These are phyloP conservation scores for Fraxinus paxiana DNA, from an alignment of 305 asterid genomes.

Conservation along the genomic window DNA sequence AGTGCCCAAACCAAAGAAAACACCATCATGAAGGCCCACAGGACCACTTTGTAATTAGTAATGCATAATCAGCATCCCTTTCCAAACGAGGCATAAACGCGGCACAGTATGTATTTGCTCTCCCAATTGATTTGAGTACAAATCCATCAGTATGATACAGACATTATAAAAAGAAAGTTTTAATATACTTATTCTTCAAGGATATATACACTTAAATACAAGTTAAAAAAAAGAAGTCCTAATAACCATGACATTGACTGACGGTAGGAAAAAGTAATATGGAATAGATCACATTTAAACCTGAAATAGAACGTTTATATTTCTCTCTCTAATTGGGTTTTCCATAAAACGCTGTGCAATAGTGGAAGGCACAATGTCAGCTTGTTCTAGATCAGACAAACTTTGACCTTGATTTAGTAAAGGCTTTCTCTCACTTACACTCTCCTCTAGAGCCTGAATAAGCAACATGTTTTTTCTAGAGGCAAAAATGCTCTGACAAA, in stretches of 20 bases:
- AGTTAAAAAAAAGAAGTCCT: conserved; percentile 4
- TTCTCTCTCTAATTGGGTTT: conserved; percentile 3
- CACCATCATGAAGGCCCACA: background rate
- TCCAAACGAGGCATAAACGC: background rate
- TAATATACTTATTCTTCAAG: background rate
- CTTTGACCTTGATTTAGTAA: background rate
- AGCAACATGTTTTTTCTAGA: background rate
- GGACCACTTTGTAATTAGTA: background rate
- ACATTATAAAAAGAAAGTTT: background rate
- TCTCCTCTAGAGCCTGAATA: conserved; percentile 9
- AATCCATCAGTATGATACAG: background rate
- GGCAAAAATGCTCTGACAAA: background rate
- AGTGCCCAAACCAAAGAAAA: background rate
- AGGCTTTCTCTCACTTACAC: conserved; percentile 1
- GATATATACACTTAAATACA: background rate
- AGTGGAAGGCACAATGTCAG: conserved; percentile 1
- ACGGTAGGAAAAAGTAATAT: background rate
- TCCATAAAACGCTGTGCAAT: background rate
- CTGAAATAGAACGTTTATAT: background rate
- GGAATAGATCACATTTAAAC: background rate
- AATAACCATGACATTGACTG: background rate
- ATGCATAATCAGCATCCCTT: background rate
- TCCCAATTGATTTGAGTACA: background rate
- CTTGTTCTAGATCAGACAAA: background rate
- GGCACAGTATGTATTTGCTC: background rate